Percentiles rank a stretch among this genome's conserved stretches.
Conservation (phyloP, 73 alveolate genomes). For the Stentor coeruleus region DNA sequence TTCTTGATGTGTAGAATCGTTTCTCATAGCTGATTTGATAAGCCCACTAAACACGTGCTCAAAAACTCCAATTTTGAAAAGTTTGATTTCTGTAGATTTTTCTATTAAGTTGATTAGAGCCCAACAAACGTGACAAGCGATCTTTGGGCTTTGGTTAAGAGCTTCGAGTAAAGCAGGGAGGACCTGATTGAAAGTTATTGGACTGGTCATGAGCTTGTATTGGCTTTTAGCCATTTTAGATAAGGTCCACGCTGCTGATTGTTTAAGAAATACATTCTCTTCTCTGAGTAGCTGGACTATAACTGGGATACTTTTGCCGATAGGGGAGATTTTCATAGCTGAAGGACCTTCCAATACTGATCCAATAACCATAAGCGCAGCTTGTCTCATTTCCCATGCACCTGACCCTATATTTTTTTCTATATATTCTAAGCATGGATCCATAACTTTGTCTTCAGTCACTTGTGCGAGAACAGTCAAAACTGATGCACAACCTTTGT, state of each 20-base stretch:
- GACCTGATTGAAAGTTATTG: neutral
- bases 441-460: neutral
- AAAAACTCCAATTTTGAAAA: neutral
- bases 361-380: constrained; percentile 7
- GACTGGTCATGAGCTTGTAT: neutral
- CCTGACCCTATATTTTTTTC: neutral
- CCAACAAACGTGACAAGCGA: constrained; percentile 25
- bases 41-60: constrained; percentile 8
- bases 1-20: neutral
- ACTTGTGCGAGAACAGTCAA: neutral
- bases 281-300: neutral
- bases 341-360: constrained; percentile 24
- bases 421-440: neutral
- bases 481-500: constrained; percentile 18
- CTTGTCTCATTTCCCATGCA: neutral
- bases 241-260: constrained; percentile 27
- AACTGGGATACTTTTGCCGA: neutral
- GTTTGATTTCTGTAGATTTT: neutral
- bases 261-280: neutral
- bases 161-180: neutral
- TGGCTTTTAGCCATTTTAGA: neutral
- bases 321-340: neutral
- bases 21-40: neutral
- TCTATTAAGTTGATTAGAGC: constrained; percentile 16
- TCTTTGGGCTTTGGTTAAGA: neutral